Base-by-base conservation (phyloP, 2,329 filamentous ascomycete species). In the Cyphellophora attinorum region DNA sequence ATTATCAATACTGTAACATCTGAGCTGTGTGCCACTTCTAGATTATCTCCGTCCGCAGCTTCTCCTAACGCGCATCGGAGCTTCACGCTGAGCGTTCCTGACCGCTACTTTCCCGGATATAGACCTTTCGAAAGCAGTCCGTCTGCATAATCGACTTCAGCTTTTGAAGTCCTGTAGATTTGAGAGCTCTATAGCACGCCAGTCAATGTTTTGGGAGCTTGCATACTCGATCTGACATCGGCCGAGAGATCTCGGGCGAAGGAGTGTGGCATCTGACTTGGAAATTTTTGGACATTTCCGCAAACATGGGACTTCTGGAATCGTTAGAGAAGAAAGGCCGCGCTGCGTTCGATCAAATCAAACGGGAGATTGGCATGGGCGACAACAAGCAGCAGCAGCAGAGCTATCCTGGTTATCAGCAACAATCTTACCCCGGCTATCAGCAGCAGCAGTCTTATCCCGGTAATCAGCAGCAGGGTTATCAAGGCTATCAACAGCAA, bases 391-490 rank as follows among this genome's bases (percentile, higher is more conserved):
- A 31, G n/a, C 21, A 8, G n/a, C 21, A 25, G 21, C 21, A 25
- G n/a, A 25, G 13, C 5, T 34, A 34, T n/a, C 33, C 33, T 6
- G 33, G 21, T 8, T 10, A 30, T 17, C 34, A 40, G 30, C 17
- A 17, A n/a, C 34, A 38, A 25, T 32, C 17, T 6, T 33, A 43
- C 25, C 11, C 37, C 10, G 31, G 19, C 11, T 13, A 8, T 13
- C 27, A 8, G 6, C 21, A 8, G n/a, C 21, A 25, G 21, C 21
- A 25, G n/a, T 19, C 8, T 5, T 34, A 34, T n/a, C 33, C 33
- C n/a, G 33, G 21, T 8, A 11, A 30, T 17, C 34, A 40, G 30
- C 17, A 17, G 12, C 34, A 38, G 19, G 30, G 13, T 6, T 33
- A 43, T 21, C 11, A 40, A 11, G 31, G 19, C 11, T 13, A 8